A percentile compares a stretch with the other conserved stretches of the same genome.
Conservation (phyloP, 2,329 filamentous ascomycete genomes). For the Paracorniculantispora psalliotae region DNA sequence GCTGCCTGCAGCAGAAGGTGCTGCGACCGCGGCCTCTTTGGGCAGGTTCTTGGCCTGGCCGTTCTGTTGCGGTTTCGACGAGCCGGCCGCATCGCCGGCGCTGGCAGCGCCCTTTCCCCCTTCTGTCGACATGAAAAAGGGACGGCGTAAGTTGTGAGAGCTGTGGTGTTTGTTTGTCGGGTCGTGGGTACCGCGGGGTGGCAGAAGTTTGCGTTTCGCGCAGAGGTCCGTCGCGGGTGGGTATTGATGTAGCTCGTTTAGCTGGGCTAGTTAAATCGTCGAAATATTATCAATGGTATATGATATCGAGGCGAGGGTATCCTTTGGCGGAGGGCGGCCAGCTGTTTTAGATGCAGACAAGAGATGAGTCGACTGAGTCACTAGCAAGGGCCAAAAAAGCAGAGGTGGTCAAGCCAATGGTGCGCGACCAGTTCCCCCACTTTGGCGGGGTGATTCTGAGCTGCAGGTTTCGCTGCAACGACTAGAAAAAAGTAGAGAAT, state of each 20-base stretch:
- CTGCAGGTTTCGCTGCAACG: not conserved
- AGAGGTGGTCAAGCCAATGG: not conserved
- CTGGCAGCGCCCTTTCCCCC: slow-evolving; percentile 25
- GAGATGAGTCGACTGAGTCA: slow-evolving; percentile 9
- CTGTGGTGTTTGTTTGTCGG: slow-evolving; percentile 8
- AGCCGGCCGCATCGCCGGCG: slow-evolving; percentile 18
- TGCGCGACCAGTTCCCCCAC: slow-evolving; percentile 6
- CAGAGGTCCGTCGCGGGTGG: not conserved
- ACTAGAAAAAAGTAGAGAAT: no score
- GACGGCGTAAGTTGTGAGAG: not conserved
- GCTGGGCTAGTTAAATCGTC: not conserved
- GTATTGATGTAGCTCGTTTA: no score
- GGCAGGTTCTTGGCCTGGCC: slow-evolving; percentile 19
- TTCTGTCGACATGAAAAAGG: slow-evolving; percentile 29
- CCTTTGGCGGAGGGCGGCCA: not conserved
- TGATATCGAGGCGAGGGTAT: not conserved
- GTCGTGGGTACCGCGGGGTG: not conserved
- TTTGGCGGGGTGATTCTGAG: slow-evolving; percentile 5
- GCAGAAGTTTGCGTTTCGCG: not conserved
- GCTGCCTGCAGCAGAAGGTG: not conserved
- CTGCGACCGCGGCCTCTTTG: slow-evolving; percentile 16
- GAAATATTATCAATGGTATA: not conserved
- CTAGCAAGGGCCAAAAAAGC: slow-evolving; percentile 1
- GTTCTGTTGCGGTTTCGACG: slow-evolving; percentile 23
- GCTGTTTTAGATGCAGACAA: slow-evolving; percentile 1